Evolutionary conservation across 179 eudicot genomes (phyloP).

Genomic region (Silene vulgaris): DNA sequence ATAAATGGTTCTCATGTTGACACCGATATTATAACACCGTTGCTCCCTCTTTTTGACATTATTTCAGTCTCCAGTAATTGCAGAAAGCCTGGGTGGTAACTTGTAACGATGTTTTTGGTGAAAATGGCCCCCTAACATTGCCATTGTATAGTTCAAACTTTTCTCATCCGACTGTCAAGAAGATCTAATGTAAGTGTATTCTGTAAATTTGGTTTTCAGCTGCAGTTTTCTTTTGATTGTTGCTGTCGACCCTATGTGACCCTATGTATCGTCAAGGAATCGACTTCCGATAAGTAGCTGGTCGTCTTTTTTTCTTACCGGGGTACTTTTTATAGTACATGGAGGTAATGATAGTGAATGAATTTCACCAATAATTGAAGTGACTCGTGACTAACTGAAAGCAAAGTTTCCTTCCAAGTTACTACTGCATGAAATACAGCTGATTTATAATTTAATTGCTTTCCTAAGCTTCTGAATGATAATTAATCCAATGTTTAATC

Average conservation of each 20-base stretch:
- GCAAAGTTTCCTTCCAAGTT: conserved; percentile 18
- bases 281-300: not conserved
- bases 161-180: not conserved
- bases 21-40: conserved; percentile 10
- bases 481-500: too few relatives aligned
- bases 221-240: not conserved
- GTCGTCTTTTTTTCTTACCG: not conserved
- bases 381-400: not conserved
- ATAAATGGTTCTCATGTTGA: conserved; percentile 14
- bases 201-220: not conserved
- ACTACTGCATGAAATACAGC: conserved; percentile 19
- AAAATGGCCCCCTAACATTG: not conserved
- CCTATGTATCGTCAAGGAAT: not conserved
- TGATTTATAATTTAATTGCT: not conserved
- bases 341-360: too few relatives aligned
- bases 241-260: not conserved
- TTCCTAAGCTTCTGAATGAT: too few relatives aligned
- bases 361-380: too few relatives aligned
- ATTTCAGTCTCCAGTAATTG: conserved; percentile 1
- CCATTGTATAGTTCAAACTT: conserved; percentile 22
- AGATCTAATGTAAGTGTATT: not conserved
- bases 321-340: too few relatives aligned
- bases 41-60: not conserved
- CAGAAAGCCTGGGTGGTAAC: not conserved
- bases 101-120: conserved; percentile 9